phyloP scores from a whole-genome alignment of 2,329 filamentous ascomycete genomes.

The Aureobasidium sp. region DNA sequence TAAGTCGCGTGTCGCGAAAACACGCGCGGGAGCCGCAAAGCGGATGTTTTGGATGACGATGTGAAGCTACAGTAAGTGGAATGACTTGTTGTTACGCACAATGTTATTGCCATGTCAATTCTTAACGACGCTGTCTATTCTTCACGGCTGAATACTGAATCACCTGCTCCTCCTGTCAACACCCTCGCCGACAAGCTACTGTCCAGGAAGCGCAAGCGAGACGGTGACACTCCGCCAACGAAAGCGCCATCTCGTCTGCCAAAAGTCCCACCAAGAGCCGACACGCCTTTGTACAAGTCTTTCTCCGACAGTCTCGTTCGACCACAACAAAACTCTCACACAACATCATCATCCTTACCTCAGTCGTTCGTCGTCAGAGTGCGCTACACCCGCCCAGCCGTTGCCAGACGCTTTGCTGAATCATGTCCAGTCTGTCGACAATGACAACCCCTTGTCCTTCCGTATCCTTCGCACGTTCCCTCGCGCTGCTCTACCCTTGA shows the following conservation, averaged over 20 bases:
- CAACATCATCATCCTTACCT: not conserved
- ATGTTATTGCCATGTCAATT: constrained; percentile 14
- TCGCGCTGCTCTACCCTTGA: constrained; percentile 54
- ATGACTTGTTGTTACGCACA: not conserved
- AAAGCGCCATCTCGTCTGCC: not conserved
- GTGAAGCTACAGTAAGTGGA: no score
- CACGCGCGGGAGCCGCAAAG: not conserved
- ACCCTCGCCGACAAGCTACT: not conserved
- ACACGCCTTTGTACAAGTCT: not conserved
- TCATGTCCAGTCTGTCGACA: not conserved
- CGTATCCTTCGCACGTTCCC: constrained; percentile 43
- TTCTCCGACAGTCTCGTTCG: not conserved
- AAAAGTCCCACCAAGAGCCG: not conserved
- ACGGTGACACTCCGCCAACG: not conserved
- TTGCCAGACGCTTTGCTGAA: not conserved
- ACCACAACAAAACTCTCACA: not conserved
- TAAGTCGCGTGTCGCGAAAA: not conserved
- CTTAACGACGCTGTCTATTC: not conserved
- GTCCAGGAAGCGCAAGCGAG: constrained; percentile 14
- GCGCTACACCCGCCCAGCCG: no score
- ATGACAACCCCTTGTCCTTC: constrained; percentile 22
- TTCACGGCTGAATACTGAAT: not conserved
- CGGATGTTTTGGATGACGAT: not conserved
- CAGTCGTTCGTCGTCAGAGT: not conserved
- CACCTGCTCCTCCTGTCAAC: not conserved